Percentiles rank a stretch among this genome's conserved stretches.
These are phyloP conservation scores for Skeletonema potamos DNA, from an alignment of 108 stramenopile genomes.

Conservation along the genomic window DNA sequence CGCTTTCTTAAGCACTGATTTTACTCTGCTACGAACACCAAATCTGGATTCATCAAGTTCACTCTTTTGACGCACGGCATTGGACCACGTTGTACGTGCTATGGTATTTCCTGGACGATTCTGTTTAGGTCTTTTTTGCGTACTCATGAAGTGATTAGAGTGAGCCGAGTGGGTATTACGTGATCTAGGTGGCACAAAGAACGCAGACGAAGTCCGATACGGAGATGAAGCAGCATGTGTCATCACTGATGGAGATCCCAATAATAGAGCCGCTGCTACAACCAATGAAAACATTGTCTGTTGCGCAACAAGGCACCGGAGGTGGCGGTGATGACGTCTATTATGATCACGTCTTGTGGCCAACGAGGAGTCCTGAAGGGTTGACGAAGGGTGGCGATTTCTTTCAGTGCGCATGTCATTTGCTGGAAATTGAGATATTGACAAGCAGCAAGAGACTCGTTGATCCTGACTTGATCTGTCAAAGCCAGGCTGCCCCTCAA, in stretches of 20 bases:
- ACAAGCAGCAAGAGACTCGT: neutral
- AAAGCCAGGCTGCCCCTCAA: neutral
- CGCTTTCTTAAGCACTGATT: conserved; percentile 69
- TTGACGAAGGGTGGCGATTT: neutral
- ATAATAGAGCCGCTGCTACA: conserved; percentile 1
- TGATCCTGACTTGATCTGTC: neutral
- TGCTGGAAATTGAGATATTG: neutral
- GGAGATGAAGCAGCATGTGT: conserved; percentile 1
- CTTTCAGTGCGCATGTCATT: neutral
- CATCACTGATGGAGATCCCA: neutral
- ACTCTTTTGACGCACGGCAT: conserved; percentile 34
- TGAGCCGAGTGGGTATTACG: neutral
- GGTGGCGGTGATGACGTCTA: neutral
- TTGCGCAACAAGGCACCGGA: neutral
- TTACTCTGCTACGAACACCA: conserved; percentile 68
- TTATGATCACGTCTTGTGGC: neutral
- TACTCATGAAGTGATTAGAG: conserved; percentile 13
- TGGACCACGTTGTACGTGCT: conserved; percentile 25
- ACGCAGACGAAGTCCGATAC: neutral
- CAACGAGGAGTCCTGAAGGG: neutral
- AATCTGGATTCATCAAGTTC: conserved; percentile 46
- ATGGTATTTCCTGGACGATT: neutral
- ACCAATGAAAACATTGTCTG: conserved; percentile 1
- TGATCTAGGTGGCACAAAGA: conserved; percentile 4
- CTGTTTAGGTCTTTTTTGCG: conserved; percentile 6